Base-by-base conservation (phyloP, 495 filamentous ascomycete species). In the Thermochaetoides thermophila region DNA sequence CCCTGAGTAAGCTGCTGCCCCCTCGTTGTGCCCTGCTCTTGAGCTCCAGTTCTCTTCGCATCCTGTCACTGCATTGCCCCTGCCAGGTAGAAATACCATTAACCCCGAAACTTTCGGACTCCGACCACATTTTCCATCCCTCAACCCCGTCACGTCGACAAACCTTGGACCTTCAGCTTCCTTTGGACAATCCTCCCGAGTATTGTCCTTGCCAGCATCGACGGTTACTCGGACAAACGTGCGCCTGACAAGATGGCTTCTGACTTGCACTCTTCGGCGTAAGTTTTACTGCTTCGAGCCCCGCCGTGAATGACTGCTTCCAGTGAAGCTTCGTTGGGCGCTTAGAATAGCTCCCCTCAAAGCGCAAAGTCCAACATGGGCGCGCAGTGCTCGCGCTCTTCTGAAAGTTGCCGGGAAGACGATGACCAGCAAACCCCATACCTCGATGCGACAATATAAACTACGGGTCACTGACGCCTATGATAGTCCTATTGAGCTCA, bases 401-500 rank as follows among this genome's bases (percentile, higher is more conserved):
- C n/a, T n/a, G n/a, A n/a, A n/a, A n/a, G n/a, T n/a, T n/a, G n/a
- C n/a, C n/a, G n/a, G n/a, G n/a, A n/a, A n/a, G n/a, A n/a, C n/a
- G n/a, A n/a, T n/a, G n/a, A n/a, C n/a, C n/a, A n/a, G n/a, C n/a
- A n/a, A n/a, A n/a, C n/a, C n/a, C n/a, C n/a, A n/a, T n/a, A n/a
- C n/a, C n/a, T n/a, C n/a, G n/a, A n/a, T n/a, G n/a, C n/a, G n/a
- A n/a, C n/a, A n/a, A n/a, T n/a, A n/a, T n/a, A n/a, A n/a, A n/a
- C n/a, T n/a, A n/a, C n/a, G n/a, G n/a, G n/a, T 24, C 21, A 11
- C 30, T 38, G 21, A 38, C 27, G 10, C 15, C 17, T 15, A 14
- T 35, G 14, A 16, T 35, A 67, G 63, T 39, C 36, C 50, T 31
- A 67, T 92, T 47, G 89, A 96, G 73, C 78, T 99, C 43, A 99